Evolutionary conservation across 345 rosid species (phyloP), one percentile per base, ranked within the genome.

Genomic region (Lepidium didymum): DNA sequence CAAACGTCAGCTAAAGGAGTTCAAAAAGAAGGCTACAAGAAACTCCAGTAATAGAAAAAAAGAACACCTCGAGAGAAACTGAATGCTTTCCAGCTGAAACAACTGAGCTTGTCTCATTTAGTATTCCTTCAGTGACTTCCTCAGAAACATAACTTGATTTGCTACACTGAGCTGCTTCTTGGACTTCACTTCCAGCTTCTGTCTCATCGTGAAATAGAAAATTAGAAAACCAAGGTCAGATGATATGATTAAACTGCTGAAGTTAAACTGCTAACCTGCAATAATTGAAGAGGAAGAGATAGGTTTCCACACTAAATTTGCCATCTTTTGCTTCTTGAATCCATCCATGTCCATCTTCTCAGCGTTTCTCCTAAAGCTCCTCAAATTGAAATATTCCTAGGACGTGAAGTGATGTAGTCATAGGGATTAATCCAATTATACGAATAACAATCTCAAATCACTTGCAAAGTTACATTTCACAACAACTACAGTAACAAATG

Each of bases 61-160:
- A 6, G 3, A 18, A 63, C 7, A 86, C 98, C 91, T 84, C 84
- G 42, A 92, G 56, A 11, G 86, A 75, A 70, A 84, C 75, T 35
- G 90, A 82, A 78, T 81, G 84, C 64, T 81, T 90, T 62, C 56
- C 85, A 42, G 67, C 67, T 18, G 79, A 58, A 72, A 36, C 31
- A 41, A 43, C 73, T 16, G 69, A 61, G 6, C 19, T 37, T 29
- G 44, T 25, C 34, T 61, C 72, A 36, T 52, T 67, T 27, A 47
- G 76, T 62, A 57, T 81, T 9, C 62, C 74, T 69, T 72, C 67
- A 46, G 62, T 45, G 64, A 64, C 56, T 43, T 67, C 52, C n/a
- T 34, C 12, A 3, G 67, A 51, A 58, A 72, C 75, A 53, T 74
- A 53, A 64, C 79, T 67, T 57, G 87, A 69, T 58, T 11, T 64